These are phyloP conservation scores for Phytophthora brassicae DNA, from an alignment of 352 stramenopile genomes.

Conservation along the genomic window DNA sequence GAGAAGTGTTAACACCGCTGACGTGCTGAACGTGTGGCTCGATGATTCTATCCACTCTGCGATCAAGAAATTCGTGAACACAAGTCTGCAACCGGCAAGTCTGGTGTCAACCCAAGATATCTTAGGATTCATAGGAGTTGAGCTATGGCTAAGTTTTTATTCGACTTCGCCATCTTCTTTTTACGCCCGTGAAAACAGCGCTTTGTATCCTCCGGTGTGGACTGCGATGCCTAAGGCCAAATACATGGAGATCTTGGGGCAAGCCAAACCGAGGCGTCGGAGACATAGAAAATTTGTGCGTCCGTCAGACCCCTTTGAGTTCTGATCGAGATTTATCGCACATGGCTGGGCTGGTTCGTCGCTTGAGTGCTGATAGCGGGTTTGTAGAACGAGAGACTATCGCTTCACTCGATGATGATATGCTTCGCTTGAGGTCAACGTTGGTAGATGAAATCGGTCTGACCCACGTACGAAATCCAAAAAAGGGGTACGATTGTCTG, in stretches of 20 bases:
- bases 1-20: neutral
- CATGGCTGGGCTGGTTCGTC: constrained; percentile 1
- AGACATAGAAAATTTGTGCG: neutral
- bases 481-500: neutral
- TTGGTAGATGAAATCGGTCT: constrained; percentile 3
- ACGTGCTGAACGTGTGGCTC: neutral
- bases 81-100: neutral
- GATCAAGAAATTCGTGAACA: neutral
- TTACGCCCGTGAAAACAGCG: neutral
- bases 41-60: neutral
- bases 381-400: constrained; percentile 5
- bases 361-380: neutral
- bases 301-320: neutral
- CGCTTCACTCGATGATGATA: constrained; percentile 11
- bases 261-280: neutral
- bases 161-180: neutral
- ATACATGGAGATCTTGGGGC: neutral
- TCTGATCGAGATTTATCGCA: neutral
- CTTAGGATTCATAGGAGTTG: neutral
- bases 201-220: neutral
- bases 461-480: constrained; percentile 2
- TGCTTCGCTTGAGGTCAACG: constrained; percentile 2
- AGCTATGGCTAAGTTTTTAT: neutral
- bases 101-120: neutral
- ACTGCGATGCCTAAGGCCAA: neutral